These are phyloP conservation scores for Thielaviopsis populi DNA, from an alignment of 2,329 filamentous ascomycete species.

Conservation along the genomic window DNA sequence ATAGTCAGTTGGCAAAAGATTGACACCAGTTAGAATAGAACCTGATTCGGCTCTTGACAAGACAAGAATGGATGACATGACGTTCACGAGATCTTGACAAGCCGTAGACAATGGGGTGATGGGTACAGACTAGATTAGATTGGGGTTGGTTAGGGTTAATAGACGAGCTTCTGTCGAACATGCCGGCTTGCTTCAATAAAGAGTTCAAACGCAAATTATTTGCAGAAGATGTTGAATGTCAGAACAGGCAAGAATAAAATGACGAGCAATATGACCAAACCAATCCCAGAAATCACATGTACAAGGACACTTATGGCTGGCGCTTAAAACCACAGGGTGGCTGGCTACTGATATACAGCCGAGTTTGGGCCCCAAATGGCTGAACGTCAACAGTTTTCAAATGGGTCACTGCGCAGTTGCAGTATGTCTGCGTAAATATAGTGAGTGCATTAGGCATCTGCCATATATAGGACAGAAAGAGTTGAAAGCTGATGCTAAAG, in stretches of 20 bases:
- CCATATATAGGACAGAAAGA: neutral
- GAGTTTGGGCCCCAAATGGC: neutral
- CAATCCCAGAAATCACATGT: neutral
- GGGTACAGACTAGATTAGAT: neutral
- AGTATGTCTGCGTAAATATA: neutral
- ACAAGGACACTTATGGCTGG: neutral
- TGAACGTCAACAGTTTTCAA: neutral
- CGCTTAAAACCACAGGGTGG: neutral
- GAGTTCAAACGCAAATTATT: neutral
- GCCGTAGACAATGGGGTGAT: neutral
- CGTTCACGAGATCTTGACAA: neutral
- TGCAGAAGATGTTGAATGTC: neutral
- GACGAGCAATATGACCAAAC: neutral
- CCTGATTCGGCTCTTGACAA: neutral
- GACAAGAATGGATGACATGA: neutral
- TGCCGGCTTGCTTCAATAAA: too few species aligned
- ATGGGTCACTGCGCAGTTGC: neutral
- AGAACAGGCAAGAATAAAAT: neutral
- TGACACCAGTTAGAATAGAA: neutral
- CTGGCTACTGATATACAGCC: neutral
- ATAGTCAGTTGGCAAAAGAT: constrained; percentile 8
- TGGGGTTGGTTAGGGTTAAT: neutral
- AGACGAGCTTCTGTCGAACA: too few species aligned
- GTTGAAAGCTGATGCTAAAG: too few species aligned
- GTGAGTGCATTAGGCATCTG: neutral